Conservation (phyloP, 106 monocot species). For the Cymbidium sinense region DNA sequence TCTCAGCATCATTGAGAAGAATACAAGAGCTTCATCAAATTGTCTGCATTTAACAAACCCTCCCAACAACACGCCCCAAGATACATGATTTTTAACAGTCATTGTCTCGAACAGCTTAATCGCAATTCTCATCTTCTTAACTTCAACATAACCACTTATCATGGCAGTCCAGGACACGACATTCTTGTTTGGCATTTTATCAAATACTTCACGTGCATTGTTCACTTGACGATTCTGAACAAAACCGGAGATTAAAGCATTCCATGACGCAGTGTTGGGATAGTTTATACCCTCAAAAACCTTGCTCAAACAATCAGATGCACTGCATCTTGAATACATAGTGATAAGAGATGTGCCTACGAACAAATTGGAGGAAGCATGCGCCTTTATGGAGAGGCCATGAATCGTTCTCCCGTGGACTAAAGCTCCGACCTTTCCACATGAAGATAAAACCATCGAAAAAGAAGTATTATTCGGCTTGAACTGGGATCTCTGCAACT, state of each 20-base stretch:
- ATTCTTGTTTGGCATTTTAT: constrained; percentile 41
- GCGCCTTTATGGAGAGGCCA: constrained; percentile 31
- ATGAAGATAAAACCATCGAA: constrained; percentile 37
- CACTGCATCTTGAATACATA: constrained; percentile 46
- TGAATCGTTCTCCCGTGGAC: constrained; percentile 34
- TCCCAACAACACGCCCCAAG: constrained; percentile 61
- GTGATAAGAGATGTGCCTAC: constrained; percentile 52
- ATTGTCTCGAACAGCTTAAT: constrained; percentile 34
- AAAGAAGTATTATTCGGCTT: constrained; percentile 29
- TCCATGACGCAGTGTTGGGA: constrained; percentile 35
- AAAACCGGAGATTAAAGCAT: constrained; percentile 49
- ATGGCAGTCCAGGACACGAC: constrained; percentile 67
- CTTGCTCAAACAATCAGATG: constrained; percentile 20
- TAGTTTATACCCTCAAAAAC: constrained; percentile 28
- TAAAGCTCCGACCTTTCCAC: constrained; percentile 34
- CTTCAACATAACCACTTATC: constrained; percentile 33
- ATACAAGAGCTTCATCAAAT: constrained; percentile 34
- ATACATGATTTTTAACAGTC: constrained; percentile 42
- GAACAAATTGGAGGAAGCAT: constrained; percentile 32
- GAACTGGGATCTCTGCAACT: constrained; percentile 19
- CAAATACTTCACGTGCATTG: constrained; percentile 44
- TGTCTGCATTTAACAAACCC: constrained; percentile 34
- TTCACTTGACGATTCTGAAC: constrained; percentile 19
- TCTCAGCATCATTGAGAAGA: constrained; percentile 33
- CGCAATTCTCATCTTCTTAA: constrained; percentile 16